Conservation (phyloP, 768 basidiomycete species). For the Suillus luteus region DNA sequence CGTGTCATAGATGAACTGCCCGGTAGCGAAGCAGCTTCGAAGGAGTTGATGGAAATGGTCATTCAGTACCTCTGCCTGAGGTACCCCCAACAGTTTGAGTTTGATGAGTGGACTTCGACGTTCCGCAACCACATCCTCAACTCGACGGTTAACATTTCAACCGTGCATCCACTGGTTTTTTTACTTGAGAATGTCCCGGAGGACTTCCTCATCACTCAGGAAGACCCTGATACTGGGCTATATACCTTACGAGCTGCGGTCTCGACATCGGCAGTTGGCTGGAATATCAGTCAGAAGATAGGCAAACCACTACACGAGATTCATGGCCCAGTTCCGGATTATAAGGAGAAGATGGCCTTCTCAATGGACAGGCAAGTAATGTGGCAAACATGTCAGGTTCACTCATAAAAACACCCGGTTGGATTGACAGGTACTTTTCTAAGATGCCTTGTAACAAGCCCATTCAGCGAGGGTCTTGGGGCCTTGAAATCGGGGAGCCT, state of each 20-base stretch:
- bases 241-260: slow-evolving; percentile 50
- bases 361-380: slow-evolving; percentile 49
- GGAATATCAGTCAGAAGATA: slow-evolving; percentile 50
- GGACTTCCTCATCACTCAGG: slow-evolving; percentile 47
- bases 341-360: slow-evolving; percentile 48
- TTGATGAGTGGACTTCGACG: slow-evolving; percentile 34
- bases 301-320: slow-evolving; percentile 49
- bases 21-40: slow-evolving; percentile 49
- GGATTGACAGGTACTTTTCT: slow-evolving; percentile 43
- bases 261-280: slow-evolving; percentile 49
- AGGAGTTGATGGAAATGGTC: slow-evolving; percentile 56
- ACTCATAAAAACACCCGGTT: not conserved
- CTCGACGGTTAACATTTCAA: slow-evolving; percentile 29
- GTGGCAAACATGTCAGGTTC: not conserved
- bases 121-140: slow-evolving; percentile 48
- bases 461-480: slow-evolving; percentile 56
- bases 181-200: slow-evolving; percentile 55
- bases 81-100: slow-evolving; percentile 55
- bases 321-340: slow-evolving; percentile 50
- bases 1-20: slow-evolving; percentile 47
- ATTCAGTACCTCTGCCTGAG: slow-evolving; percentile 56
- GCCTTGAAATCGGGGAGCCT: slow-evolving; percentile 50
- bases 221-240: slow-evolving; percentile 44
- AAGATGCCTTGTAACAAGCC: slow-evolving; percentile 49
- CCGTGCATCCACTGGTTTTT: slow-evolving; percentile 41